A percentile compares a stretch with the other conserved stretches of the same genome.
phyloP scores from a whole-genome alignment of 73 alveolate genomes.

The Tetrahymena elliotti region DNA sequence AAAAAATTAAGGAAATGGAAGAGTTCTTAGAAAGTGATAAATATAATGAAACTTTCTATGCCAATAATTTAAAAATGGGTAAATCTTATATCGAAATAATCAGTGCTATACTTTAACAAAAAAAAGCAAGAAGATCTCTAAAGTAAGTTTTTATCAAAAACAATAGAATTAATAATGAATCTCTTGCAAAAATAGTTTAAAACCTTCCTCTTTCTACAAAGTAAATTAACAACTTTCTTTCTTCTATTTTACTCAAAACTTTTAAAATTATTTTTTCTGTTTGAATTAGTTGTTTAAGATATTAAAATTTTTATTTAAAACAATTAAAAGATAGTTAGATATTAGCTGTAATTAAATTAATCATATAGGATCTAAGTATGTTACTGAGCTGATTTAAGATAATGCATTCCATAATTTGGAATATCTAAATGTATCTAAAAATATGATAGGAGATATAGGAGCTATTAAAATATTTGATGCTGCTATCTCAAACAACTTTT shows the following conservation, averaged over 20 bases:
- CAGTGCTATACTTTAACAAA: not conserved
- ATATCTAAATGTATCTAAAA: not conserved
- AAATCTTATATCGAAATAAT: not conserved
- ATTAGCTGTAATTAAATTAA: not conserved
- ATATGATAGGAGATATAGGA: not conserved
- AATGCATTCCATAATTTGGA: not conserved
- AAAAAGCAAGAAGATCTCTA: not conserved
- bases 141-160: not conserved
- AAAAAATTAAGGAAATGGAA: not conserved
- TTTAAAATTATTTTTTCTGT: not conserved
- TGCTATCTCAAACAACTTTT: not conserved
- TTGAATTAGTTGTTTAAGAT: not conserved
- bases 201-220: not conserved
- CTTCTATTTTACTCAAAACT: too few relatives aligned
- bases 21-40: not conserved
- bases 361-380: not conserved
- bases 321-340: not conserved
- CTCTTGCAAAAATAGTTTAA: not conserved
- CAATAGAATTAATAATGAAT: not conserved
- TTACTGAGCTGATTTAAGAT: not conserved
- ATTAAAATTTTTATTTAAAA: not conserved
- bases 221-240: not conserved
- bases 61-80: not conserved
- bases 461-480: not conserved
- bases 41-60: not conserved